Percentiles rank a stretch among this genome's conserved stretches.
Evolutionary conservation across 2,329 filamentous ascomycete genomes (phyloP).

Genomic region (Cadophora luteo-olivacea): DNA sequence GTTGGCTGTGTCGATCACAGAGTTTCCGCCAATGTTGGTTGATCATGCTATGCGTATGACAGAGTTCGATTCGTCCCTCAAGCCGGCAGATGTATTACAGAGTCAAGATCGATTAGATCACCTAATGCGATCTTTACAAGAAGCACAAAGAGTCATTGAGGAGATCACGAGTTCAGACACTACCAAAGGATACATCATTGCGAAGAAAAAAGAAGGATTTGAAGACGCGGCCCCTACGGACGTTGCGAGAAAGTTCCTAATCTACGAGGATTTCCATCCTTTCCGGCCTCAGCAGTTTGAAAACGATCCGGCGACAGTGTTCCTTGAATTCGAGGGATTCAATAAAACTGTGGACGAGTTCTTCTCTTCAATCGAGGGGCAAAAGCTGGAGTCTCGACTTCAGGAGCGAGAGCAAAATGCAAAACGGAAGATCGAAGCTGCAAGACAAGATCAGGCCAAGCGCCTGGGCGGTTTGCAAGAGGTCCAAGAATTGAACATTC

Average conservation of each 20-base stretch:
- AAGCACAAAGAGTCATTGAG: slow-evolving; percentile 73
- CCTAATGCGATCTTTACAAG: slow-evolving; percentile 71
- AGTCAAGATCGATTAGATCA: slow-evolving; percentile 68
- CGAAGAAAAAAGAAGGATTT: slow-evolving; percentile 59
- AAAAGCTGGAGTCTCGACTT: slow-evolving; percentile 84
- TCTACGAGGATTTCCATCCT: slow-evolving; percentile 96
- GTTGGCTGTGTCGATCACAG: slow-evolving; percentile 82
- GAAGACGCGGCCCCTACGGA: slow-evolving; percentile 45
- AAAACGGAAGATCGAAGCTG: slow-evolving; percentile 84
- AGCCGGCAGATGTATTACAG: slow-evolving; percentile 73
- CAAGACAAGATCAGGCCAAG: slow-evolving; percentile 81
- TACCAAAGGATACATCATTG: slow-evolving; percentile 87
- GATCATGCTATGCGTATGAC: slow-evolving; percentile 81
- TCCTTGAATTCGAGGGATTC: slow-evolving; percentile 83
- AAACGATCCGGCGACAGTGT: slow-evolving; percentile 66
- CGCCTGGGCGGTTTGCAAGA: slow-evolving; percentile 84
- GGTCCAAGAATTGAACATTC: slow-evolving; percentile 80
- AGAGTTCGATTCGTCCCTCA: slow-evolving; percentile 71
- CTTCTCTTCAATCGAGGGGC: slow-evolving; percentile 94
- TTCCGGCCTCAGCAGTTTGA: slow-evolving; percentile 85
- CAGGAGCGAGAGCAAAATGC: slow-evolving; percentile 83
- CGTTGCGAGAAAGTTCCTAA: slow-evolving; percentile 52
- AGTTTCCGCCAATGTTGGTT: slow-evolving; percentile 85
- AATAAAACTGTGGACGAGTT: slow-evolving; percentile 96
- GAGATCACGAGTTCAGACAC: slow-evolving; percentile 69